A percentile compares a stretch with the other conserved stretches of the same genome.
Conservation (phyloP, 441 rosid species). For the Aquilaria agallochum region DNA sequence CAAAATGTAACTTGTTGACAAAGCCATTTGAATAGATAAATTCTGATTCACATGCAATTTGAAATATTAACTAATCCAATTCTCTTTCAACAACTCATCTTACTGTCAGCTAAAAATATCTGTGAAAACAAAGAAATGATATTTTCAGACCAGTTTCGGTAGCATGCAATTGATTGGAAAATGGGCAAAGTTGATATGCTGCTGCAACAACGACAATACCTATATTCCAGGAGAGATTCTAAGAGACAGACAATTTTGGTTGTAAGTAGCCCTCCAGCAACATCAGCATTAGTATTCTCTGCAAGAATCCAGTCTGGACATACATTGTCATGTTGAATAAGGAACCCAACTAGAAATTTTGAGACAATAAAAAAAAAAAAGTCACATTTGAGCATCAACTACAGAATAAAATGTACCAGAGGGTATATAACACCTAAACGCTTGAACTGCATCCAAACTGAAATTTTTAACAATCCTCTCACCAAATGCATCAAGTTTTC, state of each 20-base stretch:
- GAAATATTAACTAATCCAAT: too few relatives aligned
- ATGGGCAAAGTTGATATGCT: too few relatives aligned
- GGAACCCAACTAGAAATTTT: background rate
- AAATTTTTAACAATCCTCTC: conserved; percentile 44
- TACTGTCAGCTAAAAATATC: too few relatives aligned
- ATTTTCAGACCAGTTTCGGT: too few relatives aligned
- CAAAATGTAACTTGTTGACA: too few relatives aligned
- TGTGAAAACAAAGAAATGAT: too few relatives aligned
- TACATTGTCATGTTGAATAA: conserved; percentile 18
- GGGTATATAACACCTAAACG: conserved; percentile 35
- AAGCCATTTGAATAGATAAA: too few relatives aligned
- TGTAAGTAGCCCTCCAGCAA: conserved; percentile 51
- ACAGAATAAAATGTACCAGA: conserved; percentile 40
- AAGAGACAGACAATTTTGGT: conserved; percentile 55
- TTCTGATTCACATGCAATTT: too few relatives aligned
- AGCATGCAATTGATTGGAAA: too few relatives aligned
- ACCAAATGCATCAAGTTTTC: conserved; percentile 32
- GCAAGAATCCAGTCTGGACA: conserved; percentile 43
- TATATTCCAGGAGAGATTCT: conserved; percentile 65
- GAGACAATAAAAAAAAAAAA: background rate
- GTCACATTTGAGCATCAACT: conserved; percentile 1
- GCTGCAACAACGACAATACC: conserved; percentile 30
- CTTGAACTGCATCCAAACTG: conserved; percentile 41
- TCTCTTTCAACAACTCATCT: too few relatives aligned
- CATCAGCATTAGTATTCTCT: conserved; percentile 23